Conservation (phyloP, 2,329 filamentous ascomycete genomes). For the Nemania bipapillata region DNA sequence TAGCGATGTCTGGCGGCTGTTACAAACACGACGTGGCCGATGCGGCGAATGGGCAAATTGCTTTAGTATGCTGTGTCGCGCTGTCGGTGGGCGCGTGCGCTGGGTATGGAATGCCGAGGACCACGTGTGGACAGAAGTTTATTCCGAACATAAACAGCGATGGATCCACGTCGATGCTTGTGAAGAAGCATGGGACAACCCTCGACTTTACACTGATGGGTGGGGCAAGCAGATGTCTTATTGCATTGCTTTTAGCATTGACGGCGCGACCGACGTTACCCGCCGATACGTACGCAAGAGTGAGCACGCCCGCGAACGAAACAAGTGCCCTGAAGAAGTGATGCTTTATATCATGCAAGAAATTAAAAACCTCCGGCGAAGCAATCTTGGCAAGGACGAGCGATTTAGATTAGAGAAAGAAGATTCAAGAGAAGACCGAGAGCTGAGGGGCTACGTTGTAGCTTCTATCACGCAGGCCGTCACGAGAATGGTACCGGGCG, state of each 20-base stretch:
- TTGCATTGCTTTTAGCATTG: constrained; percentile 94
- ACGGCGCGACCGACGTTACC: constrained; percentile 77
- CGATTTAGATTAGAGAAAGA: constrained; percentile 84
- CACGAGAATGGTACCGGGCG: constrained; percentile 70
- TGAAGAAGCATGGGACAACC: constrained; percentile 95
- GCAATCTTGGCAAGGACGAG: constrained; percentile 86
- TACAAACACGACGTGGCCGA: constrained; percentile 86
- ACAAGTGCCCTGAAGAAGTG: constrained; percentile 85
- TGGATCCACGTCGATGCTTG: constrained; percentile 98
- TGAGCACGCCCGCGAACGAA: constrained; percentile 78
- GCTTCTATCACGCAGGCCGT: constrained; percentile 78
- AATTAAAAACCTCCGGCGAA: constrained; percentile 83
- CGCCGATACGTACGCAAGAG: constrained; percentile 76
- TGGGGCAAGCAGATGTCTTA: constrained; percentile 98
- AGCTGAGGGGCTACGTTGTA: constrained; percentile 79
- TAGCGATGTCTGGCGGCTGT: constrained; percentile 90
- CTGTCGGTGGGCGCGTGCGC: constrained; percentile 86
- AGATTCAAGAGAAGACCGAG: constrained; percentile 77
- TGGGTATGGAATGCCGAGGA: constrained; percentile 99
- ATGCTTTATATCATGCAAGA: constrained; percentile 91
- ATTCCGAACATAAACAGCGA: constrained; percentile 89
- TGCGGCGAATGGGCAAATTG: constrained; percentile 98
- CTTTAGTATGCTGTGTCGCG: constrained; percentile 97
- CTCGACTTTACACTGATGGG: constrained; percentile 88
- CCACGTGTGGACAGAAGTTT: constrained; percentile 97